A percentile compares a stretch with the other conserved stretches of the same genome.
phyloP scores from a whole-genome alignment of 2,329 filamentous ascomycete species.

The Cytospora paraplurivora region DNA sequence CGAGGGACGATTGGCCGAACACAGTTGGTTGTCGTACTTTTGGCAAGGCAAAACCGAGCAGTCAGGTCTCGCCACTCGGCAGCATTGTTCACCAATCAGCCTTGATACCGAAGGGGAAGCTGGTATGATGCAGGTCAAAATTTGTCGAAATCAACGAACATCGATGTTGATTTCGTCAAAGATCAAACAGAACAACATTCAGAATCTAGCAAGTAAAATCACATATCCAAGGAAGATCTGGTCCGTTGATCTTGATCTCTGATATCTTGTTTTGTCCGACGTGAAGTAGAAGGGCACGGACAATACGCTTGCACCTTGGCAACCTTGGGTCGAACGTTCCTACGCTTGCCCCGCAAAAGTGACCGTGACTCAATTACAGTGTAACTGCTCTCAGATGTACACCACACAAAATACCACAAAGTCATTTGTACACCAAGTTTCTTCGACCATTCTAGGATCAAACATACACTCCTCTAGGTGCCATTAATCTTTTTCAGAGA shows the following conservation, averaged over 20 bases:
- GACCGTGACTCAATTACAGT: no score
- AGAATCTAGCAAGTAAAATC: neutral
- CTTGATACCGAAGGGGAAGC: neutral
- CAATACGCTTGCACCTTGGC: no score
- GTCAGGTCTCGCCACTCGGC: neutral
- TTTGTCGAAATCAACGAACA: neutral
- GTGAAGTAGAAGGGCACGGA: no score
- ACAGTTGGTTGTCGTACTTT: neutral
- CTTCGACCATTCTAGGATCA: neutral
- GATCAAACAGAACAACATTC: neutral
- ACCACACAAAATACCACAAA: neutral
- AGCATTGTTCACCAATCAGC: neutral
- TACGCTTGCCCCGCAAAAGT: no score
- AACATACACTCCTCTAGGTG: neutral
- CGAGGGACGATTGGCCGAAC: neutral
- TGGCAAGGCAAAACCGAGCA: neutral
- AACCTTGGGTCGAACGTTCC: no score
- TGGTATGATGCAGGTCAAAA: neutral
- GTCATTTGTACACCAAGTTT: conserved; percentile 5
- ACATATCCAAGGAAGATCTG: no score
- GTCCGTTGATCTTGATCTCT: no score
- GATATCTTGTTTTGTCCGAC: no score
- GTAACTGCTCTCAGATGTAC: no score
- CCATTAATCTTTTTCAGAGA: conserved; percentile 1
- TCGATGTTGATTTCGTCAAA: neutral